Evolutionary conservation across 1,284 basidiomycete species (phyloP).

Genomic region (Stereum hirsutum): DNA sequence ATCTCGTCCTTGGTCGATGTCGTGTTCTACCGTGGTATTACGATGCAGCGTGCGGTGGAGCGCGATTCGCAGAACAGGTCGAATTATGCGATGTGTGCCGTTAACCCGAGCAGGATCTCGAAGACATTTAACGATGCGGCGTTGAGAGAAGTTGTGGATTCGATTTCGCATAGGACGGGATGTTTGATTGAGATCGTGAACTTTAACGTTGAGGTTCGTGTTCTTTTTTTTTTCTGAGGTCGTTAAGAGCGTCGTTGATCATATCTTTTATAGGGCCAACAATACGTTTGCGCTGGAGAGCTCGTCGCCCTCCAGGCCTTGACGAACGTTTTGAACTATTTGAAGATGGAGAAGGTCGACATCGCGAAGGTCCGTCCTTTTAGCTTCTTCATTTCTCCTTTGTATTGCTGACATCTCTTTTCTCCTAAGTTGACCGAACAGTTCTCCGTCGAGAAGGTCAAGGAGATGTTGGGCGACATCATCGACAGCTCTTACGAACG

Average conservation of each 20-base stretch:
- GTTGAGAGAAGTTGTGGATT: conserved; percentile 91
- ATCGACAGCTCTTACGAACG: conserved; percentile 76
- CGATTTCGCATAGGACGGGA: conserved; percentile 69
- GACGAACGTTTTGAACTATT: conserved; percentile 93
- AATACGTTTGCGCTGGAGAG: conserved; percentile 98
- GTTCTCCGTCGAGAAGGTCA: conserved; percentile 81
- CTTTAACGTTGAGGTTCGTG: conserved; percentile 86
- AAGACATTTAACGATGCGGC: conserved; percentile 90
- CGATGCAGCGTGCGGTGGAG: conserved; percentile 97
- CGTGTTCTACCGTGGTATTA: conserved; percentile 99
- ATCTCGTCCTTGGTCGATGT: conserved; percentile 96
- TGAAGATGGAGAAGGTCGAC: conserved; percentile 96
- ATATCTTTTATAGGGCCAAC: conserved; percentile 57
- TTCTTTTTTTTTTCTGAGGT: conserved; percentile 1
- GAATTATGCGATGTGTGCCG: conserved; percentile 98
- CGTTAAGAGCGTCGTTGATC: conserved; percentile 7
- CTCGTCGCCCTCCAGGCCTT: conserved; percentile 88
- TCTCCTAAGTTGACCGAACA: conserved; percentile 67
- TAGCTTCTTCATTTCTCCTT: conserved; percentile 3
- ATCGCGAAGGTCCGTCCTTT: conserved; percentile 69
- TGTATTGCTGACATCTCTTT: conserved; percentile 4
- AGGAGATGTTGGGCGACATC: conserved; percentile 88
- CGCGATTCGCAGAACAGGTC: conserved; percentile 89
- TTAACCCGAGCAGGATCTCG: conserved; percentile 93
- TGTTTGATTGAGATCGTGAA: conserved; percentile 94